Percentiles rank a stretch among this genome's conserved stretches.
Evolutionary conservation across 2,329 filamentous ascomycete genomes (phyloP).

Genomic region (Fusarium subtropicale): DNA sequence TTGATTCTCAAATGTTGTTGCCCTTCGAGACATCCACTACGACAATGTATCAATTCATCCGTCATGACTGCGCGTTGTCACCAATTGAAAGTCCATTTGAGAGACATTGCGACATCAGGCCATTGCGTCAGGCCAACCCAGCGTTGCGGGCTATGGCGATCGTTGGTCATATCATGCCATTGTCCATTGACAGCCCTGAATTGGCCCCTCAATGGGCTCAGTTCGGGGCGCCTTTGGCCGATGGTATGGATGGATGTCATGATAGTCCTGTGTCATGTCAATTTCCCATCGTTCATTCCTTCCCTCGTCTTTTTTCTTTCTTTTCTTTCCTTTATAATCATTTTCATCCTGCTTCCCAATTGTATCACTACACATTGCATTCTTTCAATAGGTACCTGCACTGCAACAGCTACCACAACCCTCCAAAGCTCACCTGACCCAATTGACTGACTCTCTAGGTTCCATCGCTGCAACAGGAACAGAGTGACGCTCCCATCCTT

Average conservation of each 20-base stretch:
- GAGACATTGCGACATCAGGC: constrained; percentile 37
- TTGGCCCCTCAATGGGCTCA: constrained; percentile 39
- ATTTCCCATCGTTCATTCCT: constrained; percentile 4
- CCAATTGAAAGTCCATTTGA: constrained; percentile 15
- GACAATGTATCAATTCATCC: not conserved
- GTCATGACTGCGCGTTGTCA: constrained; percentile 15
- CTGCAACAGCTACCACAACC: not conserved
- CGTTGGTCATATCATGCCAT: constrained; percentile 40
- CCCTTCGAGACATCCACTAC: constrained; percentile 5
- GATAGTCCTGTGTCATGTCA: constrained; percentile 20
- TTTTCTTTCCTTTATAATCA: not conserved
- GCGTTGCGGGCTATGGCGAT: constrained; percentile 45
- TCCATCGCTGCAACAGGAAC: constrained; percentile 22
- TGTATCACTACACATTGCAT: not conserved
- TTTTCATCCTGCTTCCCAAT: not conserved
- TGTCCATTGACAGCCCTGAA: constrained; percentile 29
- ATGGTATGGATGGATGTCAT: constrained; percentile 31
- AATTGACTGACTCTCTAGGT: constrained; percentile 10
- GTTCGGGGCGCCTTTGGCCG: constrained; percentile 31
- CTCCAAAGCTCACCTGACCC: constrained; percentile 1
- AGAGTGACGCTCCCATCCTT: constrained; percentile 7
- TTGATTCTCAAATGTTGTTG: constrained; percentile 2
- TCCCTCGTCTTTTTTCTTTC: not conserved
- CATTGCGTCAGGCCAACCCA: constrained; percentile 32
- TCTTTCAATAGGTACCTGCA: not conserved